A percentile compares a stretch with the other conserved stretches of the same genome.
phyloP scores from a whole-genome alignment of 2,329 filamentous ascomycete genomes.

The Trichoderma asperellum region DNA sequence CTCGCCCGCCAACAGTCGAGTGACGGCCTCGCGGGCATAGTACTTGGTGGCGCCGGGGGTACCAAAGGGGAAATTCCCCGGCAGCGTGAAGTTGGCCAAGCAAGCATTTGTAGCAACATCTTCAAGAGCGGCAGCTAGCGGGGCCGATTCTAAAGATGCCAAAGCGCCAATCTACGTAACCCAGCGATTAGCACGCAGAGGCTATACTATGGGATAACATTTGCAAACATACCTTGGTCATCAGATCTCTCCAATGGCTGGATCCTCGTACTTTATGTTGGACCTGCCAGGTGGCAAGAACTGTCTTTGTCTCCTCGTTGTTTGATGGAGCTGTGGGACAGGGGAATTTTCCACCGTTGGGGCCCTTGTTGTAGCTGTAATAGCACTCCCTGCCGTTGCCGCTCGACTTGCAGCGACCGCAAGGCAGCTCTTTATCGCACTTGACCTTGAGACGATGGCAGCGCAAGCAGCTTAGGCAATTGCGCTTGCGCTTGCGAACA shows the following conservation, averaged over 20 bases:
- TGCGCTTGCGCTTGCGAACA: slow-evolving; percentile 43
- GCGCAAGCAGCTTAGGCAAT: slow-evolving; percentile 43
- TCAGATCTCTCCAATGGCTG: slow-evolving; percentile 44
- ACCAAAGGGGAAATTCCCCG: slow-evolving; percentile 46
- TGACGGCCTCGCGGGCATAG: slow-evolving; percentile 39
- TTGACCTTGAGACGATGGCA: slow-evolving; percentile 46
- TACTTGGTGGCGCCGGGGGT: slow-evolving; percentile 43
- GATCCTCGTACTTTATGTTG: slow-evolving; percentile 43
- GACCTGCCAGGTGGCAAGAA: slow-evolving; percentile 41
- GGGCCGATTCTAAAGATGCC: slow-evolving; percentile 36
- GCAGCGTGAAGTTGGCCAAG: slow-evolving; percentile 42
- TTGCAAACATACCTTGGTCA: slow-evolving; percentile 41
- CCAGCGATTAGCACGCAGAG: background rate
- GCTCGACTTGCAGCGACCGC: slow-evolving; percentile 42
- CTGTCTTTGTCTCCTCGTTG: slow-evolving; percentile 37
- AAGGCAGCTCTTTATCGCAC: slow-evolving; percentile 45
- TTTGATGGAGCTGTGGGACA: slow-evolving; percentile 37
- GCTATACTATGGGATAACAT: background rate
- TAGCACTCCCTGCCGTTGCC: slow-evolving; percentile 44
- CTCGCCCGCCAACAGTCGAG: slow-evolving; percentile 39
- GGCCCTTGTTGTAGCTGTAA: slow-evolving; percentile 45
- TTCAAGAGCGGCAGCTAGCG: slow-evolving; percentile 39
- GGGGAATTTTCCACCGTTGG: slow-evolving; percentile 43
- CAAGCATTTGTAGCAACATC: slow-evolving; percentile 43
- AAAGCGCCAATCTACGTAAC: slow-evolving; percentile 37